These are phyloP conservation scores for Heracleum sosnowskyi DNA, from an alignment of 129 eudicot species.

Conservation along the genomic window DNA sequence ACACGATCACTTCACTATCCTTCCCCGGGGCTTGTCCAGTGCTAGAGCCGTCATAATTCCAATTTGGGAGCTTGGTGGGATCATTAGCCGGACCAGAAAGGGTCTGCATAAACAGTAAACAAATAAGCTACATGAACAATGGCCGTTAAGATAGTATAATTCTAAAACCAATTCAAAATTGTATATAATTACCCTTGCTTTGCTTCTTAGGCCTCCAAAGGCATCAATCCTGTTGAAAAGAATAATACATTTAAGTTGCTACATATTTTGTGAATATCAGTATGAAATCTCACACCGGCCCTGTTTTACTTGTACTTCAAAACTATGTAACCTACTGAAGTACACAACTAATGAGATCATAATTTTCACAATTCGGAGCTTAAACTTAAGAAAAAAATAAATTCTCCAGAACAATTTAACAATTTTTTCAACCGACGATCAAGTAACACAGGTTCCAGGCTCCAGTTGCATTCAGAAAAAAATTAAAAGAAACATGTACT, in stretches of 20 bases:
- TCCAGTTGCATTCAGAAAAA: not conserved
- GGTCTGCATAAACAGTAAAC: conserved; percentile 39
- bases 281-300: no score
- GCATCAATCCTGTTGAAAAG: conserved; percentile 75
- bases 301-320: no score
- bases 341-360: no score
- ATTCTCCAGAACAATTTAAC: no score
- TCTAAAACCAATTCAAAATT: not conserved
- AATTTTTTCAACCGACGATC: no score
- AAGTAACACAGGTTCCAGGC: not conserved
- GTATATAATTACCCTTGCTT: conserved; percentile 61
- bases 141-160: not conserved
- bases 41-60: conserved; percentile 91
- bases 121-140: not conserved
- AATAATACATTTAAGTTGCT: not conserved
- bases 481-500: not conserved
- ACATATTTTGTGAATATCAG: not conserved
- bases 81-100: conserved; percentile 55
- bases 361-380: no score
- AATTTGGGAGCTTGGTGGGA: conserved; percentile 72
- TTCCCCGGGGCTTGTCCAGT: conserved; percentile 95
- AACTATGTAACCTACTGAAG: no score
- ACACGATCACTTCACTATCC: conserved; percentile 91
- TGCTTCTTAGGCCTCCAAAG: conserved; percentile 83
- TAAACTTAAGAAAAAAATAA: no score